Conservation (phyloP, 164 flowering plant species). For the Berberis thunbergii region DNA sequence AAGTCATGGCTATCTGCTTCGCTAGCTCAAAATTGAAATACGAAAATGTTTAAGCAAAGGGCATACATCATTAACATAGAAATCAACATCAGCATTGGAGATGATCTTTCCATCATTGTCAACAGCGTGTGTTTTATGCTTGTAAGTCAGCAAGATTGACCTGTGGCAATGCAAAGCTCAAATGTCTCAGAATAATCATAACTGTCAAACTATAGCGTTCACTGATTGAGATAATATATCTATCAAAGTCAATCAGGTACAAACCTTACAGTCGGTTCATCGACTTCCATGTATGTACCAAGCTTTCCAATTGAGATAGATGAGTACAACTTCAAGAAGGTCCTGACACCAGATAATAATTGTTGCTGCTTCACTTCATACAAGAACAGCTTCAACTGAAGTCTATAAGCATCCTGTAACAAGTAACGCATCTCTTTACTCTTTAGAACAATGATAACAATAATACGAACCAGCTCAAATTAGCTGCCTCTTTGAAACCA, state of each 20-base stretch:
- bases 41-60: background rate
- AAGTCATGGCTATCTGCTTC: too few relatives aligned
- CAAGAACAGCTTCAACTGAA: constrained; percentile 89
- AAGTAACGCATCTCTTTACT: background rate
- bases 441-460: too few relatives aligned
- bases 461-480: too few relatives aligned
- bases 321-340: constrained; percentile 86
- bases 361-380: constrained; percentile 99
- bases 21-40: too few relatives aligned
- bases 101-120: constrained; percentile 64
- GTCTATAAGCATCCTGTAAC: constrained; percentile 93
- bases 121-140: constrained; percentile 90
- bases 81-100: constrained; percentile 87
- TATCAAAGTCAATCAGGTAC: constrained; percentile 3
- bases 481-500: too few relatives aligned
- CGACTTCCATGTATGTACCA: constrained; percentile 88
- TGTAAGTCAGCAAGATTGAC: constrained; percentile 93
- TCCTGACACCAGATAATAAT: constrained; percentile 65
- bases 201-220: background rate
- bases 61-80: constrained; percentile 82
- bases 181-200: constrained; percentile 1
- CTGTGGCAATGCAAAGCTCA: constrained; percentile 27
- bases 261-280: constrained; percentile 88
- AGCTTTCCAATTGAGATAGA: constrained; percentile 83
- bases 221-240: background rate